These are phyloP conservation scores for Pseudoturritis turrita DNA, from an alignment of 345 rosid species.

Conservation along the genomic window DNA sequence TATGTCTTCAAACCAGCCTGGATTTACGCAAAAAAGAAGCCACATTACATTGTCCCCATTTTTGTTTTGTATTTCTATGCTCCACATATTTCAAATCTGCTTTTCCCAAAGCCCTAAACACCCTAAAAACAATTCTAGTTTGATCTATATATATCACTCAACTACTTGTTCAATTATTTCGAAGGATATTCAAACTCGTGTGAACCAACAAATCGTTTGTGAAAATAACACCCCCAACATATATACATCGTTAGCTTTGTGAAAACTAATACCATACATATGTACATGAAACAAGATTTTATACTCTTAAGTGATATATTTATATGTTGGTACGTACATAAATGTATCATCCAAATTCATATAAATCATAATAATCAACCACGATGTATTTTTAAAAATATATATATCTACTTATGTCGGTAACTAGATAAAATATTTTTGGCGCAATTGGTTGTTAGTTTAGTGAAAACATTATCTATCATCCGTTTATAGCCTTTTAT, in stretches of 20 bases:
- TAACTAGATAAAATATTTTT: too few relatives aligned
- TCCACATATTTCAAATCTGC: not conserved
- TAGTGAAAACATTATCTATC: too few relatives aligned
- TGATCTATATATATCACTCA: not conserved
- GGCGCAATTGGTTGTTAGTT: not conserved
- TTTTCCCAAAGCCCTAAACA: not conserved
- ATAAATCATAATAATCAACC: too few relatives aligned
- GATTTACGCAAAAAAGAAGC: constrained; percentile 28
- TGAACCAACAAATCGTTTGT: not conserved
- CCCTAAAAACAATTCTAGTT: not conserved
- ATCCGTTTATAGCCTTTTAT: not conserved
- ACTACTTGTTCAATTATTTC: not conserved
- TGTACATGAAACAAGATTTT: too few relatives aligned
- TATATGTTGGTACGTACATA: too few relatives aligned
- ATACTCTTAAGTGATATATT: too few relatives aligned
- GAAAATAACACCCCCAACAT: not conserved
- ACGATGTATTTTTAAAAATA: too few relatives aligned
- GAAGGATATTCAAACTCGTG: not conserved
- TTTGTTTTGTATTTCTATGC: not conserved
- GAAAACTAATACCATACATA: not conserved
- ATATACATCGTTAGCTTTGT: too few relatives aligned
- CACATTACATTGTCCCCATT: constrained; percentile 14
- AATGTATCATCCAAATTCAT: too few relatives aligned
- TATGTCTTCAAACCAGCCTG: constrained; percentile 32
- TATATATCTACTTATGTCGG: too few relatives aligned